Evolutionary conservation across 371 early-diverging fungal genomes (phyloP), one percentile per base, ranked within the genome.

Genomic region (Zychaea mexicana): DNA sequence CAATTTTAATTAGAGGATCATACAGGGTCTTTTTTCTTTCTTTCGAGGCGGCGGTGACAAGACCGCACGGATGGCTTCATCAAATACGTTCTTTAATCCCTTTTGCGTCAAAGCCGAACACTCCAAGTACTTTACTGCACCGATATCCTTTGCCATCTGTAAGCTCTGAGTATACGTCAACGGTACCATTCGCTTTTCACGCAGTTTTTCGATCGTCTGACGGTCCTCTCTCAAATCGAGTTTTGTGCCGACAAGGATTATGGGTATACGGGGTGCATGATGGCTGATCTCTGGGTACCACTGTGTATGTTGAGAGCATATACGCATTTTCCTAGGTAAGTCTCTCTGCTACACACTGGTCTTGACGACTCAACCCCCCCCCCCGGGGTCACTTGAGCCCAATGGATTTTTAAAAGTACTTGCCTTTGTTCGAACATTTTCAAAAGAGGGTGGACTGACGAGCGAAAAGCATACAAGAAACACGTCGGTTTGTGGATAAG

Each of bases 81-180:
- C 97, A 88, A 98, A 99, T 36, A 98, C 97, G 67, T 92, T 95
- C 88, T 97, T 97, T 66, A 98, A 81, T 21, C 94, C 94, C 69
- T 89, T 90, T 69, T 92, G 92, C 30, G 94, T 93, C 53, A 92
- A 74, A 7, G 95, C 92, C 10, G 93, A 94, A 71, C 95, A 94
- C 78, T 95, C 94, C 46, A 96, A 78, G 70, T 94, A 94, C 67
- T 89, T 92, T 56, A 88, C 89, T 36, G 91, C 92, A 9, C 82
- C 73, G 61, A 94, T 87, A 60, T 91, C 92, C 70, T 90, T 92
- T n/a, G 86, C 82, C 87, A 91, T 86, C 63, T 86, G 86, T 36
- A 83, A 57, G 47, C 92, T 89, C 63, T 91, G 90, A 21, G 86
- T 82, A 70, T 87, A 90, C 12, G 86, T 78, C 69, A 92, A 88